Evolutionary conservation across 2,329 filamentous ascomycete genomes (phyloP).

Genomic region (Hymenotorrendiella dingleyae): DNA sequence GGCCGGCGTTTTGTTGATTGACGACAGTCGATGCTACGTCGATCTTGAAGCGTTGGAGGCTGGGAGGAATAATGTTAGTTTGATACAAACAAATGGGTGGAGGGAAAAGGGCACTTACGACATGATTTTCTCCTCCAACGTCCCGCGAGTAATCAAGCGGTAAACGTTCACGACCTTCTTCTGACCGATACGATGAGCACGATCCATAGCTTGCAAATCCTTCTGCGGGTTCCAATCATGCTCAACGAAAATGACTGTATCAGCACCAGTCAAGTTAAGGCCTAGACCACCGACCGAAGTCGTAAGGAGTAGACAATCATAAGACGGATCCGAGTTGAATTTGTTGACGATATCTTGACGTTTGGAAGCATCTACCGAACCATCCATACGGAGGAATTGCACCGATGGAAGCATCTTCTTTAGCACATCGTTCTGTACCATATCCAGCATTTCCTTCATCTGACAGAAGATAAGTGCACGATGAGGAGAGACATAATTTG

Average conservation of each 20-base stretch:
- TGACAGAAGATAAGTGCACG: constrained; percentile 96
- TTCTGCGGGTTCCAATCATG: constrained; percentile 99
- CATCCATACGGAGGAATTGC: constrained; percentile 90
- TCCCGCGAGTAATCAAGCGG: constrained; percentile 89
- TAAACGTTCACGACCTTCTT: constrained; percentile 99
- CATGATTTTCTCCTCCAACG: constrained; percentile 96
- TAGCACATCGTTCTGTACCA: constrained; percentile 91
- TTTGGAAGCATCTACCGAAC: constrained; percentile 84
- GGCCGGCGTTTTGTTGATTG: constrained; percentile 95
- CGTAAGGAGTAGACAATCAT: constrained; percentile 88
- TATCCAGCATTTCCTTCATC: constrained; percentile 99
- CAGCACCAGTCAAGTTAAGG: constrained; percentile 90
- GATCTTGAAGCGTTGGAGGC: constrained; percentile 98
- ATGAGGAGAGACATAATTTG: constrained; percentile 87
- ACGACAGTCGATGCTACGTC: constrained; percentile 97
- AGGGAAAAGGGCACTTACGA: constrained; percentile 45
- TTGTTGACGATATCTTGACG: constrained; percentile 98
- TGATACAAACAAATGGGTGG: not conserved
- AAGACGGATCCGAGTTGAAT: constrained; percentile 96
- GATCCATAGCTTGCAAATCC: constrained; percentile 98
- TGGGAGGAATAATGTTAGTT: constrained; percentile 35
- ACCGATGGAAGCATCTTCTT: constrained; percentile 87
- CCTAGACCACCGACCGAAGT: constrained; percentile 93
- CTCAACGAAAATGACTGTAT: constrained; percentile 98
- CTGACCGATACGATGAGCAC: constrained; percentile 94